phyloP scores from a whole-genome alignment of 371 early-diverging fungal species.

The Catenaria anguillulae region DNA sequence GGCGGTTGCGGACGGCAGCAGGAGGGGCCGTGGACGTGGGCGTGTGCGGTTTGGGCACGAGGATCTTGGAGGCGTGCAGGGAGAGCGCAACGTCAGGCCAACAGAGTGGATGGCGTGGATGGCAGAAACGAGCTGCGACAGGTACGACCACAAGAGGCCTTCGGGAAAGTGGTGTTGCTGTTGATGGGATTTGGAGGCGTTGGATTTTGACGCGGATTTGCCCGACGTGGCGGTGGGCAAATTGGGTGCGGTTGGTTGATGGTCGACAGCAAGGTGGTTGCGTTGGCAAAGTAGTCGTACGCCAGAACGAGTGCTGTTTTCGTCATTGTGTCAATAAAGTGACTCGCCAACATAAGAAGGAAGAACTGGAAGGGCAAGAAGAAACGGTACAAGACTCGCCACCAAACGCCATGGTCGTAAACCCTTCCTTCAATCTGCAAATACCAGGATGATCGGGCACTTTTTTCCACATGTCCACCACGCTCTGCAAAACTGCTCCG shows the following conservation, averaged over 20 bases:
- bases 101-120: conserved; percentile 64
- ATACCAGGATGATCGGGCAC: too few species aligned
- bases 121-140: conserved; percentile 70
- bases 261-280: conserved; percentile 24
- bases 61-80: conserved; percentile 67
- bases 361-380: too few species aligned
- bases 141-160: conserved; percentile 68
- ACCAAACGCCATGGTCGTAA: conserved; percentile 77
- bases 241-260: too few species aligned
- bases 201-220: background rate
- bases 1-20: background rate
- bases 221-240: background rate
- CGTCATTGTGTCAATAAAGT: too few species aligned
- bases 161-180: conserved; percentile 50
- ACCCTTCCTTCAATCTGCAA: conserved; percentile 83
- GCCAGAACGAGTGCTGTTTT: conserved; percentile 51
- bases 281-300: conserved; percentile 83
- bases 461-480: too few species aligned
- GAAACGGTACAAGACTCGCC: too few species aligned
- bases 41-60: conserved; percentile 50
- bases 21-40: background rate
- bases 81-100: conserved; percentile 56
- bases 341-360: too few species aligned
- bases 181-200: conserved; percentile 15
- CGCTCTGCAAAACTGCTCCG: too few species aligned